These are phyloP conservation scores for Epichloe elymi DNA, from an alignment of 2,329 filamentous ascomycete genomes.

Conservation along the genomic window DNA sequence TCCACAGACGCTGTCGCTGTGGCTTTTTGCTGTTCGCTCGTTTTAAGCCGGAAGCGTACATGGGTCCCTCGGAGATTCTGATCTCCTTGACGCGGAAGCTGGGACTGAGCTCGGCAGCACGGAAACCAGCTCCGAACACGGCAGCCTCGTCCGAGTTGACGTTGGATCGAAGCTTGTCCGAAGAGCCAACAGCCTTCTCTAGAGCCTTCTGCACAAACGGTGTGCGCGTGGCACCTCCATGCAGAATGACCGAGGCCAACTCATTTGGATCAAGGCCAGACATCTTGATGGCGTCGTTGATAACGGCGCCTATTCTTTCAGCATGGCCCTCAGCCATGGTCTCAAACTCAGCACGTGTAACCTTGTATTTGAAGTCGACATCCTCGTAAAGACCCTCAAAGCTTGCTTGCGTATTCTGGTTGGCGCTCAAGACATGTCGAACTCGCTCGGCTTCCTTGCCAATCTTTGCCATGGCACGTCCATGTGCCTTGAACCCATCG, in stretches of 20 bases:
- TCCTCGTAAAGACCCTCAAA: slow-evolving; percentile 90
- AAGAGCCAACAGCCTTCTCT: slow-evolving; percentile 57
- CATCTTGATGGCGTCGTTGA: slow-evolving; percentile 60
- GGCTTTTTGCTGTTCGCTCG: slow-evolving; percentile 58
- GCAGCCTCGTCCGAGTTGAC: slow-evolving; percentile 96
- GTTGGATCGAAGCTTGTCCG: slow-evolving; percentile 76
- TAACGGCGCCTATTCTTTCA: slow-evolving; percentile 52
- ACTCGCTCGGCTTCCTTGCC: slow-evolving; percentile 81
- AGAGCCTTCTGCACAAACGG: slow-evolving; percentile 89
- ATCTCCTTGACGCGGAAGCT: slow-evolving; percentile 99
- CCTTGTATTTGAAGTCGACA: slow-evolving; percentile 84
- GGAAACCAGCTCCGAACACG: slow-evolving; percentile 90
- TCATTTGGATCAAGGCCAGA: slow-evolving; percentile 63
- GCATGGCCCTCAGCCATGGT: slow-evolving; percentile 56
- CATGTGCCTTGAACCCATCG: slow-evolving; percentile 57
- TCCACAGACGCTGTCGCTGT: slow-evolving; percentile 73
- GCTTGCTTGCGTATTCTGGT: slow-evolving; percentile 63
- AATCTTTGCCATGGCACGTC: slow-evolving; percentile 78
- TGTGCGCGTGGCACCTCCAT: slow-evolving; percentile 79
- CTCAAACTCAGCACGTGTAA: slow-evolving; percentile 71
- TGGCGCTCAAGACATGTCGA: slow-evolving; percentile 85
- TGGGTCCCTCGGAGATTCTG: slow-evolving; percentile 60
- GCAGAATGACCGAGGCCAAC: slow-evolving; percentile 81
- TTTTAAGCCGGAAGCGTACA: slow-evolving; percentile 62
- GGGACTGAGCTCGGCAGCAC: slow-evolving; percentile 80